These are phyloP conservation scores for Solanum virginianum DNA, from an alignment of 257 asterid genomes.

Conservation along the genomic window DNA sequence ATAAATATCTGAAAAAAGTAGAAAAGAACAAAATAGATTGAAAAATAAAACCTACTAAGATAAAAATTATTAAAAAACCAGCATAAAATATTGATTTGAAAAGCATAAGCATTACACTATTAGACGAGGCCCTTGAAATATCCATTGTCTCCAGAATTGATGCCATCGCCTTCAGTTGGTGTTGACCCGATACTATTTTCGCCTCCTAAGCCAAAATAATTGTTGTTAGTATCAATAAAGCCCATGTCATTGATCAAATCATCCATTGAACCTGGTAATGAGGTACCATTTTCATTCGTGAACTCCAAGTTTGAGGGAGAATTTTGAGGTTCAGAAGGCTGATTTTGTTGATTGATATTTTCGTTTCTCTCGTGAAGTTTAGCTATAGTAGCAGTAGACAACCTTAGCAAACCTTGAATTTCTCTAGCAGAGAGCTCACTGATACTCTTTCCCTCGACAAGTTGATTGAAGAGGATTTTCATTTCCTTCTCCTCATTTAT, in stretches of 20 bases:
- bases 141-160: not conserved
- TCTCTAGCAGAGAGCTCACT: slow-evolving; percentile 12
- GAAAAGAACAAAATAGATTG: too few relatives aligned
- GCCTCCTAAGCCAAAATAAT: not conserved
- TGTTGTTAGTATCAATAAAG: not conserved
- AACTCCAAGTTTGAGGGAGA: not conserved
- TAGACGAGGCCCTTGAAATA: not conserved
- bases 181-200: not conserved
- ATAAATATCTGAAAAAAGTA: too few relatives aligned
- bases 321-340: not conserved
- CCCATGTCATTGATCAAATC: not conserved
- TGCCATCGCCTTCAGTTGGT: not conserved
- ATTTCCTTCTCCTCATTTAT: slow-evolving; percentile 14
- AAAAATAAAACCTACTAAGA: not conserved
- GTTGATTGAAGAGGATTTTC: slow-evolving; percentile 15
- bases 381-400: slow-evolving; percentile 8
- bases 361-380: slow-evolving; percentile 10
- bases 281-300: not conserved
- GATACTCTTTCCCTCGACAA: slow-evolving; percentile 11
- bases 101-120: not conserved
- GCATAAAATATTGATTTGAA: not conserved
- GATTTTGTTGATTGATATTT: not conserved
- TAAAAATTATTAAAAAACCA: not conserved
- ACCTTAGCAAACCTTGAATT: slow-evolving; percentile 10
- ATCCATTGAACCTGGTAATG: not conserved